Conservation (phyloP, 148 eudicot genomes). For the Rhododendron simsii region DNA sequence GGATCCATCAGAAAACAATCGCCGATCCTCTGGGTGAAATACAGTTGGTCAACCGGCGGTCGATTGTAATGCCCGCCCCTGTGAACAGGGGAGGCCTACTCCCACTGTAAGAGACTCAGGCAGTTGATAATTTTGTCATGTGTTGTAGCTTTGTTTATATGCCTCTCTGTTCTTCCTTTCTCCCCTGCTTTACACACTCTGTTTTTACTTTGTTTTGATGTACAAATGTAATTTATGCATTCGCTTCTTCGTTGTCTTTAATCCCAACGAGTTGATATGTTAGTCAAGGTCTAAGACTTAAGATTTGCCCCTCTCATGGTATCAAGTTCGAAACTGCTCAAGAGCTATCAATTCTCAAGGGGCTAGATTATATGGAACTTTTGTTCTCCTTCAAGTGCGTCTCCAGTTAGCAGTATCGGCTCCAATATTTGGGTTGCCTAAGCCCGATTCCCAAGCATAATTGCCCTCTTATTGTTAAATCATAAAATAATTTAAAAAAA, state of each 20-base stretch:
- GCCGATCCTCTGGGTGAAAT: neutral
- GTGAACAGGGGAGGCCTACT: neutral
- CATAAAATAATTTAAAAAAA: too few species aligned
- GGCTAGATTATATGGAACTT: neutral
- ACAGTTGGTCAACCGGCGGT: too few species aligned
- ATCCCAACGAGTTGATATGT: too few species aligned
- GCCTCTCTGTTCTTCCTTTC: neutral
- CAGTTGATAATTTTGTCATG: neutral
- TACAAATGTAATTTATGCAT: too few species aligned
- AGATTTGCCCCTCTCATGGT: too few species aligned
- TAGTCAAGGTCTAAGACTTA: too few species aligned
- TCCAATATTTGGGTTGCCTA: rapidly evolving
- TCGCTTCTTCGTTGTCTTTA: too few species aligned
- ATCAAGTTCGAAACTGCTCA: too few species aligned
- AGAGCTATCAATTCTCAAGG: too few species aligned
- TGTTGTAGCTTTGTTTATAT: neutral
- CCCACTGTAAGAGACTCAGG: neutral
- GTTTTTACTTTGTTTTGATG: neutral
- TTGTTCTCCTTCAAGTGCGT: too few species aligned
- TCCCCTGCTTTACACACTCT: neutral
- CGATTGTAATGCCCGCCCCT: neutral
- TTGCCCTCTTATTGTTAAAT: too few species aligned
- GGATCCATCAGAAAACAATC: neutral
- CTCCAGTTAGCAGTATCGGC: too few species aligned
- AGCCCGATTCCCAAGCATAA: neutral